Evolutionary conservation across 2,329 filamentous ascomycete genomes (phyloP), one percentile per base, ranked within the genome.

Genomic region (Aspergillus persii): DNA sequence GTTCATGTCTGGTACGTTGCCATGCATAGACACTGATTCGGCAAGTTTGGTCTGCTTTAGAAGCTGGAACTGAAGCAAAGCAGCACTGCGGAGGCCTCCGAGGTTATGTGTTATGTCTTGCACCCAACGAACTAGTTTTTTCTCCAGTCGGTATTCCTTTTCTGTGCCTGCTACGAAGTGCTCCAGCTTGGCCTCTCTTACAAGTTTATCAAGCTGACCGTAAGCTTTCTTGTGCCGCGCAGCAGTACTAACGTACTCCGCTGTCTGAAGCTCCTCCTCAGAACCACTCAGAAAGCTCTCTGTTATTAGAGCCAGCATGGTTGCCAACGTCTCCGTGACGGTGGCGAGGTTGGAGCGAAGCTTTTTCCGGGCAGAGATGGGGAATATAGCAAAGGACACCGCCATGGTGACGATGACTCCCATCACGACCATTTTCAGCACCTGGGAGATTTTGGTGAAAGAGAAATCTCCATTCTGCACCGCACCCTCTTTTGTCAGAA

Each of bases 401-500:
- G 85, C 74, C n/a, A 89, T 86, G 1, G 90, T 88, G 58, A 86
- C 86, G 18, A 83, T 75, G 33, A 94, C 89, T 31, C 90, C 92
- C 78, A 94, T 86, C n/a, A 90, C 74, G 50, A 96, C 82, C 84
- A 96, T 93, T 73, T 92, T 91, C 67, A 95, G 78, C 29, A 94
- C 88, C 73, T 96, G 91, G 0, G 87, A 80, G 54, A 96, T 89
- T 75, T 96, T 96, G 59, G 86, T 86, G 66, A 90, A 86, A 0
- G 90, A 92, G 69, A 96, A 92, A 54, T 89, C 88, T 5, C 90
- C 91, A 36, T 84, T 87, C 68, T 96, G 91, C 0, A 97, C 88
- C 2, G 92, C 87, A 53, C 92, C 92, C 75, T 97, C 94, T 76
- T 96, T 96, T 9, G 94, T 96, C 62, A 97, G 80, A 50, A 96